Evolutionary conservation across 2,329 filamentous ascomycete genomes (phyloP).

Genomic region (Verticillium nubilum): DNA sequence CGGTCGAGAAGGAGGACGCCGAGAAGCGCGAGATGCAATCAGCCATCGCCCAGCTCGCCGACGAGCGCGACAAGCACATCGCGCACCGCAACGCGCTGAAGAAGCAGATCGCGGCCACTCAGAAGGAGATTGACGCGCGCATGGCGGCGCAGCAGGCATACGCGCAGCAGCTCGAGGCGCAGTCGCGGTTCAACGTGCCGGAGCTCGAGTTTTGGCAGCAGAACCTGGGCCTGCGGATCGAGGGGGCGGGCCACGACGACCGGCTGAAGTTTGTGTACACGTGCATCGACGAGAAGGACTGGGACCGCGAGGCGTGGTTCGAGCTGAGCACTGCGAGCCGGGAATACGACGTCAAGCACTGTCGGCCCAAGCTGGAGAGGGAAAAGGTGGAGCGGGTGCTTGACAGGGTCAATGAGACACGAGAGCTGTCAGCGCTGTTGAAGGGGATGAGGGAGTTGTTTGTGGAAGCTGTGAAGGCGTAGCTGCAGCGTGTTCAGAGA

Average conservation of each 20-base stretch:
- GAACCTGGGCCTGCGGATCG: constrained; percentile 82
- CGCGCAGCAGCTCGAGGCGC: constrained; percentile 70
- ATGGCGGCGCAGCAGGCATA: constrained; percentile 68
- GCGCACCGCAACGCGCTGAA: constrained; percentile 51
- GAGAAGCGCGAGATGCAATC: constrained; percentile 71
- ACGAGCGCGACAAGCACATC: constrained; percentile 57
- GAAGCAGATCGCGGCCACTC: constrained; percentile 60
- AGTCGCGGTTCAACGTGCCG: constrained; percentile 83
- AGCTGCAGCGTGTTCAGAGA: constrained; percentile 12
- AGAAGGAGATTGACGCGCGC: constrained; percentile 63
- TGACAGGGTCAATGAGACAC: constrained; percentile 74
- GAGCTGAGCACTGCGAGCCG: constrained; percentile 76
- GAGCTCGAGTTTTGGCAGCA: constrained; percentile 96
- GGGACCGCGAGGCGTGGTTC: constrained; percentile 89
- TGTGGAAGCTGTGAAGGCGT: constrained; percentile 57
- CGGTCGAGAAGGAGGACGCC: constrained; percentile 68
- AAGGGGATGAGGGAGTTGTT: constrained; percentile 83
- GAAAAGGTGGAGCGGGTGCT: constrained; percentile 73
- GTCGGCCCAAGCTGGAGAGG: constrained; percentile 74
- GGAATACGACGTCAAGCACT: constrained; percentile 81
- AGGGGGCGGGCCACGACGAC: constrained; percentile 80
- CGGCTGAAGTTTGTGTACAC: constrained; percentile 85
- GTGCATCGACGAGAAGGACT: constrained; percentile 79
- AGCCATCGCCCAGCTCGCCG: constrained; percentile 51
- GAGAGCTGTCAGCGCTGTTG: constrained; percentile 65